Evolutionary conservation across 2,329 filamentous ascomycete genomes (phyloP), one percentile per base, ranked within the genome.

Genomic region (Penicillium carneum): DNA sequence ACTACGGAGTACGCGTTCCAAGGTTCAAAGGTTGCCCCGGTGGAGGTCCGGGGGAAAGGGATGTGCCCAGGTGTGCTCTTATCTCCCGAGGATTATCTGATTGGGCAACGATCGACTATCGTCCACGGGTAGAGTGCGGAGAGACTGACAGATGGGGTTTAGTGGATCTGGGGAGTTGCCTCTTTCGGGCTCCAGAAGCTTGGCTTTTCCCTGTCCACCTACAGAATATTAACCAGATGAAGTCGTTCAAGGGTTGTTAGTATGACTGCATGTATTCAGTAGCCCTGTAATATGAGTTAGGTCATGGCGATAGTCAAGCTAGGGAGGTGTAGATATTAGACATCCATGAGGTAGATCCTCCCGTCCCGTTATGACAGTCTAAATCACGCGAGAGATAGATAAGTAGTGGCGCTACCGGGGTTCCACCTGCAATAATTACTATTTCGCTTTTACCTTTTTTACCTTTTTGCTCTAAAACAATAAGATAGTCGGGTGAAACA

Each of bases 51-150:
- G 43, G n/a, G 43, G 23, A 46, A 29, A 45, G 23, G 23, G 26
- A n/a, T n/a, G 14, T 48, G 16, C 9, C 4, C 34, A n/a, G n/a
- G 9, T 34, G 16, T 16, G 11, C 26, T 39, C 55, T 54, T 60
- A 59, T 49, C 56, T 51, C 33, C 42, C 38, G 34, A 43, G 14
- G 36, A 20, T 23, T 18, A 7, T 26, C 18, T 59, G 48, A 67
- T 67, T 66, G 63, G 65, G 50, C 26, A 52, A 60, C 18, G 58
- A 61, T 63, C 41, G 46, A 36, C 57, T 66, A 67, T 68, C 66
- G 31, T 45, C 10, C 46, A 38, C 20, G 47, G 47, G 33, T 12
- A 51, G 47, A 68, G 61, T 69, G 65, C 67, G 67, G 67, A 68
- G 67, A 66, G 52, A 42, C 34, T 8, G 29, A 59, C 63, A 42